phyloP scores from a whole-genome alignment of 371 early-diverging fungal genomes.

The Blyttiomyces sp. region DNA sequence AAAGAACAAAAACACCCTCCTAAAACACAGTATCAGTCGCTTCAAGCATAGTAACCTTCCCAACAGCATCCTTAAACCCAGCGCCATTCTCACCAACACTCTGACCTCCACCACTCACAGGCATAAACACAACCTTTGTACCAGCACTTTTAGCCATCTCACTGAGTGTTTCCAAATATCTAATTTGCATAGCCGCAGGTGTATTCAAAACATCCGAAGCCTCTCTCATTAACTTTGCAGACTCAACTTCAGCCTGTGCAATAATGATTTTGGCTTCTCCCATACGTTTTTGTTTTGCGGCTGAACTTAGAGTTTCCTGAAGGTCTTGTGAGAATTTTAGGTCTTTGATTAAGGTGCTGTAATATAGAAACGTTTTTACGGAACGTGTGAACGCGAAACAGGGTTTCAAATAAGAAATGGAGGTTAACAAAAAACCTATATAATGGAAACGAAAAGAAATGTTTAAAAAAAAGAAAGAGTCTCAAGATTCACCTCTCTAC shows the following conservation, averaged over 20 bases:
- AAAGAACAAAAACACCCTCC: too few relatives aligned
- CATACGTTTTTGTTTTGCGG: slow-evolving; percentile 84
- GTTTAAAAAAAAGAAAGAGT: not conserved
- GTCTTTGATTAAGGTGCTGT: slow-evolving; percentile 74
- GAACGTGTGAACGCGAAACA: not conserved
- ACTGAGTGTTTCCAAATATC: slow-evolving; percentile 78
- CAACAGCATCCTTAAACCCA: too few relatives aligned
- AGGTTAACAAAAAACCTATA: too few relatives aligned
- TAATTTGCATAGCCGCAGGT: slow-evolving; percentile 64
- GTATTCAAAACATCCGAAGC: slow-evolving; percentile 57
- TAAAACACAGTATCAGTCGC: too few relatives aligned
- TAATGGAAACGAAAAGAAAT: not conserved
- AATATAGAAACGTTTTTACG: not conserved
- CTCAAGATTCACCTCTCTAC: slow-evolving; percentile 15
- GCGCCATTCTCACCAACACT: too few relatives aligned
- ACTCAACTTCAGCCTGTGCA: slow-evolving; percentile 86
- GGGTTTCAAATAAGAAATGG: not conserved
- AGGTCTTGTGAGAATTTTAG: slow-evolving; percentile 69
- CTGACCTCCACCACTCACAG: too few relatives aligned
- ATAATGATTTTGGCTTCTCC: slow-evolving; percentile 88
- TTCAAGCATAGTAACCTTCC: too few relatives aligned
- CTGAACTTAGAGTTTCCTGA: slow-evolving; percentile 79
- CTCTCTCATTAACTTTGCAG: slow-evolving; percentile 90
- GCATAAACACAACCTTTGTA: slow-evolving; percentile 69
- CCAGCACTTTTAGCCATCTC: slow-evolving; percentile 63